Percentiles rank a stretch among this genome's conserved stretches.
These are phyloP conservation scores for Alternaria panax DNA, from an alignment of 2,329 filamentous ascomycete genomes.

Conservation along the genomic window DNA sequence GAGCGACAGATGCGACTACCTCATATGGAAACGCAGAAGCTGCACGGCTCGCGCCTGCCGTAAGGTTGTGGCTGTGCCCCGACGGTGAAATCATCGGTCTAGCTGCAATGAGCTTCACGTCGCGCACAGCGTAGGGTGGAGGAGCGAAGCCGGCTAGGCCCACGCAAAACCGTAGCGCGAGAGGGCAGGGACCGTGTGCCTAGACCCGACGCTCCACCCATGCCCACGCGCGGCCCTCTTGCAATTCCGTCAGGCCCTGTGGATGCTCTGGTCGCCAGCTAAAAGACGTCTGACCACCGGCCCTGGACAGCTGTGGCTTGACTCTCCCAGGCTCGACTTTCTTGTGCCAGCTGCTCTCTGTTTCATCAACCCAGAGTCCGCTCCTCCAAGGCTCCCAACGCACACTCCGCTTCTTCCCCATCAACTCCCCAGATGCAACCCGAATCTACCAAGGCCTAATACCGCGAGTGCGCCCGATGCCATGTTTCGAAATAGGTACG, in stretches of 20 bases:
- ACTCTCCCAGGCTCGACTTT: constrained; percentile 29
- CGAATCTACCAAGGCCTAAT: neutral
- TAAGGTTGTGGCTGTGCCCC: constrained; percentile 50
- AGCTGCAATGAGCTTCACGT: constrained; percentile 8
- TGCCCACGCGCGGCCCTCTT: constrained; percentile 37
- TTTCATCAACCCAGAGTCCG: constrained; percentile 41
- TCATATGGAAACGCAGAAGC: too few relatives aligned
- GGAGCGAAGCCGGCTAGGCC: constrained; percentile 21
- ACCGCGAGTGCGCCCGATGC: constrained; percentile 17
- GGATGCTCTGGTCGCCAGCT: constrained; percentile 40
- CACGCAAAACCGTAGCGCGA: constrained; percentile 31
- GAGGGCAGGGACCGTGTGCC: constrained; percentile 29
- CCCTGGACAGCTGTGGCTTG: constrained; percentile 45
- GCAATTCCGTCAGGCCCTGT: constrained; percentile 28
- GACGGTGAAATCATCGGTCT: constrained; percentile 27
- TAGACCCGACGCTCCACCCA: constrained; percentile 34
- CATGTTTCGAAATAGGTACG: constrained; percentile 59
- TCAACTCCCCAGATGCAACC: constrained; percentile 9
- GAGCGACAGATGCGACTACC: too few relatives aligned
- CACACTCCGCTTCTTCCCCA: neutral
- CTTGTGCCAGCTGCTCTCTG: constrained; percentile 44
- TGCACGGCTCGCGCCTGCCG: constrained; percentile 35
- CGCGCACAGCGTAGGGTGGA: constrained; percentile 23
- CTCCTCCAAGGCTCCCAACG: constrained; percentile 7
- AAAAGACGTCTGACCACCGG: constrained; percentile 47